A percentile compares a stretch with the other conserved stretches of the same genome.
Conservation (phyloP, 192 early-diverging fungal genomes). For the Coemansia sp. region DNA sequence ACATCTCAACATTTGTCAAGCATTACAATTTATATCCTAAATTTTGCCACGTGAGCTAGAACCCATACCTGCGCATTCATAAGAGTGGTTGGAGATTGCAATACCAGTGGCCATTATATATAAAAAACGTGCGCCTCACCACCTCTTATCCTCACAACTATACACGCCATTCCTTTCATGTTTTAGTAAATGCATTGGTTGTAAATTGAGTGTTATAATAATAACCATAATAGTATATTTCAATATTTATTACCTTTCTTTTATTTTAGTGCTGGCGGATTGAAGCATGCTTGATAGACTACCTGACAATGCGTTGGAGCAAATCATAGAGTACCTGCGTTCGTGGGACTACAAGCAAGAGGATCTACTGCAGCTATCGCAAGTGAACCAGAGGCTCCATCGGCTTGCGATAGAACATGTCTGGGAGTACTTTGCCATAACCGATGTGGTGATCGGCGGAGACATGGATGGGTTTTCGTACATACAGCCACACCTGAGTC, state of each 20-base stretch:
- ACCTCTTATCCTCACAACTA: too few species aligned
- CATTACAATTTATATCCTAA: too few species aligned
- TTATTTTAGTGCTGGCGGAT: background rate
- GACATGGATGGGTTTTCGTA: background rate
- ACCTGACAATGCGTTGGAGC: slow-evolving; percentile 9
- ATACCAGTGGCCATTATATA: too few species aligned
- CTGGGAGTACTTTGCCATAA: slow-evolving; percentile 37
- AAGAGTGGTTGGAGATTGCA: too few species aligned
- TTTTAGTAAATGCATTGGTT: background rate
- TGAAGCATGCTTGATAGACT: slow-evolving; percentile 27
- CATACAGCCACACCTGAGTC: slow-evolving; percentile 19
- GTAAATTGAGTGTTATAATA: background rate
- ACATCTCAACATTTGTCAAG: too few species aligned
- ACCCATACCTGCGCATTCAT: too few species aligned
- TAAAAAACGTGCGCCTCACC: too few species aligned
- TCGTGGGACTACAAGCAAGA: slow-evolving; percentile 27
- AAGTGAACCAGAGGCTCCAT: slow-evolving; percentile 13
- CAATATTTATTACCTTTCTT: background rate
- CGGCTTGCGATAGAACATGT: background rate
- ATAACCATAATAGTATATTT: background rate
- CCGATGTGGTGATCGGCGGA: slow-evolving; percentile 5
- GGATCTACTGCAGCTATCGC: slow-evolving; percentile 12
- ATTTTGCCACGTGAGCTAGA: too few species aligned
- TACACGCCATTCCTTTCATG: too few species aligned
- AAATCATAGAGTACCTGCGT: slow-evolving; percentile 32